Conservation (phyloP, 1,284 basidiomycete species). For the Calocybe gambosa region DNA sequence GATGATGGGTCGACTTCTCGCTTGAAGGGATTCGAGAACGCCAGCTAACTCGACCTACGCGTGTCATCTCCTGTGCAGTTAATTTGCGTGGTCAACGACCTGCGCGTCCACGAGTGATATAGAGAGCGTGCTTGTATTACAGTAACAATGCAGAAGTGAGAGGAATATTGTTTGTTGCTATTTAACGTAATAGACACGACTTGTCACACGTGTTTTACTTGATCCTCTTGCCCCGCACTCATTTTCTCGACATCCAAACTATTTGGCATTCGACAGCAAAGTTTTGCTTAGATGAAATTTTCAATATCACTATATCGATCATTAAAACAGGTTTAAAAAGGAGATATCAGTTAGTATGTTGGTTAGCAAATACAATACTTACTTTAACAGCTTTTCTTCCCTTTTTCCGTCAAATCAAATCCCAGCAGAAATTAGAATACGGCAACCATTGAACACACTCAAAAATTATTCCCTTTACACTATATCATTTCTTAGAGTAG, state of each 20-base stretch:
- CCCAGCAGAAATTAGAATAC: not conserved
- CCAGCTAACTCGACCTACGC: not conserved
- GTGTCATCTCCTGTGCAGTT: constrained; percentile 6
- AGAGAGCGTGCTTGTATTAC: not conserved
- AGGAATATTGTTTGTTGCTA: not conserved
- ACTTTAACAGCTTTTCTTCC: not conserved
- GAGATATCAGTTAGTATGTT: not conserved
- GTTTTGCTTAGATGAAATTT: not conserved
- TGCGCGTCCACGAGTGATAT: constrained; percentile 3
- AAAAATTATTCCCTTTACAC: not conserved
- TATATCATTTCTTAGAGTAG: not conserved
- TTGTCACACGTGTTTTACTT: not conserved
- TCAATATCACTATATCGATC: not conserved
- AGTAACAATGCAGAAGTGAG: not conserved
- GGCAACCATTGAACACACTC: constrained; percentile 2
- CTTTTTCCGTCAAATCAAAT: constrained; percentile 4
- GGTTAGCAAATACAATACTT: not conserved
- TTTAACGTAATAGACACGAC: not conserved
- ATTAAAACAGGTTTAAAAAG: not conserved
- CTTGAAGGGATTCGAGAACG: constrained; percentile 1
- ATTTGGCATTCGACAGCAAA: not conserved
- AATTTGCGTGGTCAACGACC: constrained; percentile 3
- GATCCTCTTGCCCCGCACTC: not conserved
- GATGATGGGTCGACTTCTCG: constrained; percentile 2
- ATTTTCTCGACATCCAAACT: not conserved